Percentiles rank a stretch among this genome's conserved stretches.
Evolutionary conservation across 2,329 filamentous ascomycete species (phyloP).

Genomic region (Paraphoma sp.): DNA sequence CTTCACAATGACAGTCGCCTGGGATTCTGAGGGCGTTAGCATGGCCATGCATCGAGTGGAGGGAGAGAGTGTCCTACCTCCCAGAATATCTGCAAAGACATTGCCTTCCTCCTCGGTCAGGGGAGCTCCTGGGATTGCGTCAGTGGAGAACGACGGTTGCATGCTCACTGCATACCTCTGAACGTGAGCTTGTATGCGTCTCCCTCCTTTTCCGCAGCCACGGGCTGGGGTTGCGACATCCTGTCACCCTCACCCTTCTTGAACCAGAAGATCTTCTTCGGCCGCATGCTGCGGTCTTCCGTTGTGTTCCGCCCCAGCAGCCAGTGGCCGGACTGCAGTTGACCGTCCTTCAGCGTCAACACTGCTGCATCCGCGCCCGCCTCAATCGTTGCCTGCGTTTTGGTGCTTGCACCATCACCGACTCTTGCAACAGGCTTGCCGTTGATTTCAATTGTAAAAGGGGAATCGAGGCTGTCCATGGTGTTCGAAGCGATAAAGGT

Average conservation of each 20-base stretch:
- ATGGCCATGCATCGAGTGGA: neutral
- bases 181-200: conserved; percentile 26
- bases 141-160: neutral
- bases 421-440: conserved; percentile 24
- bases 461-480: conserved; percentile 29
- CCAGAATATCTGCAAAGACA: conserved; percentile 23
- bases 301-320: conserved; percentile 23
- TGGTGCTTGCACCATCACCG: conserved; percentile 10
- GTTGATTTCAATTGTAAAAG: conserved; percentile 34
- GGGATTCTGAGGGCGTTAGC: conserved; percentile 9
- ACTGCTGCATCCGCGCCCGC: conserved; percentile 25
- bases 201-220: conserved; percentile 23
- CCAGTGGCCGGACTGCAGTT: conserved; percentile 26
- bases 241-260: conserved; percentile 12
- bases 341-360: conserved; percentile 30
- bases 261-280: conserved; percentile 35
- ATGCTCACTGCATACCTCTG: conserved; percentile 7
- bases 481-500: conserved; percentile 6
- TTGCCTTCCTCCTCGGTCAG: conserved; percentile 22
- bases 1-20: conserved; percentile 13
- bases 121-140: conserved; percentile 4
- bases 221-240: conserved; percentile 15
- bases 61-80: conserved; percentile 12
- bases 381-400: conserved; percentile 20
- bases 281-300: conserved; percentile 31